These are phyloP conservation scores for Coemansia sp. DNA, from an alignment of 192 early-diverging fungal genomes.

Conservation along the genomic window DNA sequence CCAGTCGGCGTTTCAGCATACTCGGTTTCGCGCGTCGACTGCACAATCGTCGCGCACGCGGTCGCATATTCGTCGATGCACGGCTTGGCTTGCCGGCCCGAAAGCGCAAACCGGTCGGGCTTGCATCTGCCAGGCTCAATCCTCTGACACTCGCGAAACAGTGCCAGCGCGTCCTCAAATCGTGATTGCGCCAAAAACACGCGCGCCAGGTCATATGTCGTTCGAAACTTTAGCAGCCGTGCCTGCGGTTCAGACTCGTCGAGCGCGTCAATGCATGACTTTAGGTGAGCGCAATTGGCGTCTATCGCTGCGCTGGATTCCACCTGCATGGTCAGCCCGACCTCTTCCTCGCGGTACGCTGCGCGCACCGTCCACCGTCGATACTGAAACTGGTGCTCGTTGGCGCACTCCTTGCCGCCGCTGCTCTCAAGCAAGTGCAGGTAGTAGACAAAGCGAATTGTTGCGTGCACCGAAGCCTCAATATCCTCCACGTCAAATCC, in stretches of 20 bases:
- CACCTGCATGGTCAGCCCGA: conserved; percentile 15
- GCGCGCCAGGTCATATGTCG: conserved; percentile 30
- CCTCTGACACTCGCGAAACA: conserved; percentile 24
- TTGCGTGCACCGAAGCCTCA: conserved; percentile 23
- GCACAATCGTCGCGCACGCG: conserved; percentile 19
- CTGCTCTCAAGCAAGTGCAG: conserved; percentile 20
- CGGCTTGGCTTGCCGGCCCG: neutral
- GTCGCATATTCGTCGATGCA: conserved; percentile 33
- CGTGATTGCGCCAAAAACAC: conserved; percentile 19
- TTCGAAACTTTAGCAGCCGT: neutral
- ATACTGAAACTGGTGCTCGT: conserved; percentile 9
- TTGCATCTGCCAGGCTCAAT: conserved; percentile 11
- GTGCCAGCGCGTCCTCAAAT: conserved; percentile 3
- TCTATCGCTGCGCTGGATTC: conserved; percentile 8
- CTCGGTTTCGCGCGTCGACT: neutral
- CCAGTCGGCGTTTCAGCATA: conserved; percentile 10
- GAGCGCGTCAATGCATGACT: no score
- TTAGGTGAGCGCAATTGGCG: no score
- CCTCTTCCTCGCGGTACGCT: conserved; percentile 38
- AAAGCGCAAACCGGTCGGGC: conserved; percentile 13
- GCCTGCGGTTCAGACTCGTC: neutral
- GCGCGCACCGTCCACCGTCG: conserved; percentile 33
- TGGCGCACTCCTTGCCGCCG: neutral
- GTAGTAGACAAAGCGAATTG: conserved; percentile 34
- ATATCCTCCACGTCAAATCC: conserved; percentile 30